Base-by-base conservation (phyloP, 108 stramenopile species). In the Stephanodiscus triporus region DNA sequence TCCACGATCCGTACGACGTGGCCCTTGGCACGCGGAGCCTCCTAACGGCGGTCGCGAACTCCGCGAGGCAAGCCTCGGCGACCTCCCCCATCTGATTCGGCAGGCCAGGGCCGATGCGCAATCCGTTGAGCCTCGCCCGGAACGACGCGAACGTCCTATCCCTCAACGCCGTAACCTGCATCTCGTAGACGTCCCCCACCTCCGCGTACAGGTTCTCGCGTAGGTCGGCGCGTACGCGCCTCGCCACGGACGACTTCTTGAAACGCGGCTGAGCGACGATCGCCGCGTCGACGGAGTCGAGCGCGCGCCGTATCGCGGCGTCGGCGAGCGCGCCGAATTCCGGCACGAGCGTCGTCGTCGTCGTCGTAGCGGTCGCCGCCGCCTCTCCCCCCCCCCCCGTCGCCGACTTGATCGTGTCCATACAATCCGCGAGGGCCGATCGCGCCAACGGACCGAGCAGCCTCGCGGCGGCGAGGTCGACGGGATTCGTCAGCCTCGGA, bases 271-370 rank as follows among this genome's bases (percentile, higher is more conserved):
- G 22, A 6, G 50, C 45, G 20, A 61, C 42, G 20, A 81, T 63
- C 22, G 68, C 66, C 0, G 76, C 29, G 56, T 90, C 83, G 47
- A 88, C 75, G 24, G 81, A 67, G 26, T 83, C 77, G 51, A 88
- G 67, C 4, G 89, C 87, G 48, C 83, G 86, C 54, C 85, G 64
- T 23, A 80, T 76, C 53, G 89, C 83, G 13, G 93, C 93, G 59
- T 75, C 78, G 72, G 85, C 86, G 57, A 94, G 75, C 0, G 87
- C 81, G 19, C 91, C 91, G 72, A 91, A 94, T 83, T 87, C 82
- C n/a, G 88, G 51, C 0, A 94, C 88, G 10, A 94, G 59, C 16
- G 20, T 62, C 3, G 74, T 40, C 16, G 48, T n/a, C n/a, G 13
- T 45, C 10, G 13, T 45, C 43, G n/a, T n/a, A n/a, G n/a, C n/a